A percentile compares a stretch with the other conserved stretches of the same genome.
phyloP scores from a whole-genome alignment of 805 yeast species.

The Wickerhamiella shivajii region DNA sequence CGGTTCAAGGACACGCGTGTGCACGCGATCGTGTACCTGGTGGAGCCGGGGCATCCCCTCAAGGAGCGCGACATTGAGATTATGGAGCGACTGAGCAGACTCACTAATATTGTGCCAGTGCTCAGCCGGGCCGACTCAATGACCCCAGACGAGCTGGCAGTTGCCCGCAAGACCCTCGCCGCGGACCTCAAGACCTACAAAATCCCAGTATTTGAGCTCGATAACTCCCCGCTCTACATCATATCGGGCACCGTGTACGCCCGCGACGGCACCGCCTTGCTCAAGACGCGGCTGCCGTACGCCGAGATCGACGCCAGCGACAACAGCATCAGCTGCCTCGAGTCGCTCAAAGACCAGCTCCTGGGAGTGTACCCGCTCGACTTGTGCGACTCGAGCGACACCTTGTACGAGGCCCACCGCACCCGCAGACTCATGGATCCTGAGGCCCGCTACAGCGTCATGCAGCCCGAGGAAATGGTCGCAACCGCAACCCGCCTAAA shows the following conservation, averaged over 20 bases:
- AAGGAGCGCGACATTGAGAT: slow-evolving; percentile 64
- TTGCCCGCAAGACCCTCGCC: slow-evolving; percentile 39
- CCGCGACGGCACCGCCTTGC: slow-evolving; percentile 46
- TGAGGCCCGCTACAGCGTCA: slow-evolving; percentile 17
- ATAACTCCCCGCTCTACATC: slow-evolving; percentile 57
- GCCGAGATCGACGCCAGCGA: slow-evolving; percentile 80
- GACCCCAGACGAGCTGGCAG: slow-evolving; percentile 46
- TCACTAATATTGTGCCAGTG: slow-evolving; percentile 74
- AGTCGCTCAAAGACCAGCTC: slow-evolving; percentile 62
- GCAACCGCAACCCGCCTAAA: slow-evolving; percentile 26
- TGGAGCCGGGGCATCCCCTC: slow-evolving; percentile 39
- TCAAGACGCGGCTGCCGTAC: slow-evolving; percentile 80
- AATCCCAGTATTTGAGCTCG: slow-evolving; percentile 65
- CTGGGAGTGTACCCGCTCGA: slow-evolving; percentile 76
- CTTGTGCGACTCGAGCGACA: slow-evolving; percentile 68
- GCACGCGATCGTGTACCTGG: slow-evolving; percentile 65
- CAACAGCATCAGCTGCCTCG: slow-evolving; percentile 74
- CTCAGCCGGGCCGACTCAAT: slow-evolving; percentile 69
- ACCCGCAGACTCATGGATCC: slow-evolving; percentile 11
- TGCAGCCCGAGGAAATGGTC: slow-evolving; percentile 28
- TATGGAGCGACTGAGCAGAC: slow-evolving; percentile 51
- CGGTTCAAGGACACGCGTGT: slow-evolving; percentile 57
- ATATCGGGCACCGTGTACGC: slow-evolving; percentile 53
- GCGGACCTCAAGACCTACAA: slow-evolving; percentile 44
- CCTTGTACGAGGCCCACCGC: slow-evolving; percentile 57